These are phyloP conservation scores for Pythium sukuiense DNA, from an alignment of 352 stramenopile genomes.

Conservation along the genomic window DNA sequence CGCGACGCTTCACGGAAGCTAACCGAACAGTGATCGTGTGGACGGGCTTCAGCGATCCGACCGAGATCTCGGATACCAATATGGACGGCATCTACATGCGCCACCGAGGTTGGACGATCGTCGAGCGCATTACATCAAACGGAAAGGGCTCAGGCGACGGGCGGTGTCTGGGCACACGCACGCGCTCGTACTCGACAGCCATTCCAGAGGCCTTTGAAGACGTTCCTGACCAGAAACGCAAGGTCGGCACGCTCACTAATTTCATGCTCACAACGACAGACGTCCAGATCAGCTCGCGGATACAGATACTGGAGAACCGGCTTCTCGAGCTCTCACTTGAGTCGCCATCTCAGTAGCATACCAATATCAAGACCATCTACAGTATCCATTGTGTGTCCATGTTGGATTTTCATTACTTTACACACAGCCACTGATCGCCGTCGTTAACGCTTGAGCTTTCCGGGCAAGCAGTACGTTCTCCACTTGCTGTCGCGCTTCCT, in stretches of 20 bases:
- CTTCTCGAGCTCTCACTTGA: conserved; percentile 3
- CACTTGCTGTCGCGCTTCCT: neutral
- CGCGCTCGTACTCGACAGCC: conserved; percentile 15
- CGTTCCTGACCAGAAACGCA: conserved; percentile 21
- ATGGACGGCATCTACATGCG: conserved; percentile 26
- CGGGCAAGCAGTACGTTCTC: neutral
- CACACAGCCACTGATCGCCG: neutral
- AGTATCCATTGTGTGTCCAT: too few species aligned
- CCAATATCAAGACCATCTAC: too few species aligned
- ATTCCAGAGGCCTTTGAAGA: conserved; percentile 20
- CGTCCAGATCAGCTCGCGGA: conserved; percentile 10
- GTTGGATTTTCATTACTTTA: too few species aligned
- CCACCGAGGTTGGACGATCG: conserved; percentile 19
- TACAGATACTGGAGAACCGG: conserved; percentile 24
- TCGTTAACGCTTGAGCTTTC: neutral
- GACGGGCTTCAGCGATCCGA: conserved; percentile 15
- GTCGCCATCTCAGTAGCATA: neutral
- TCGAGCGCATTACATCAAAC: conserved; percentile 3
- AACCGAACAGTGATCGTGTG: conserved; percentile 22
- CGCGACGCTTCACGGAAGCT: conserved; percentile 10
- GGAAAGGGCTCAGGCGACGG: neutral
- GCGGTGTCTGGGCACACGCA: conserved; percentile 3
- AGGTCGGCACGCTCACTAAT: conserved; percentile 27
- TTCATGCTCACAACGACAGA: conserved; percentile 21
- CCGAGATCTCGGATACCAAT: conserved; percentile 16